Evolutionary conservation across 139 green algal species (phyloP).

Genomic region (Pycnococcus provasolii): DNA sequence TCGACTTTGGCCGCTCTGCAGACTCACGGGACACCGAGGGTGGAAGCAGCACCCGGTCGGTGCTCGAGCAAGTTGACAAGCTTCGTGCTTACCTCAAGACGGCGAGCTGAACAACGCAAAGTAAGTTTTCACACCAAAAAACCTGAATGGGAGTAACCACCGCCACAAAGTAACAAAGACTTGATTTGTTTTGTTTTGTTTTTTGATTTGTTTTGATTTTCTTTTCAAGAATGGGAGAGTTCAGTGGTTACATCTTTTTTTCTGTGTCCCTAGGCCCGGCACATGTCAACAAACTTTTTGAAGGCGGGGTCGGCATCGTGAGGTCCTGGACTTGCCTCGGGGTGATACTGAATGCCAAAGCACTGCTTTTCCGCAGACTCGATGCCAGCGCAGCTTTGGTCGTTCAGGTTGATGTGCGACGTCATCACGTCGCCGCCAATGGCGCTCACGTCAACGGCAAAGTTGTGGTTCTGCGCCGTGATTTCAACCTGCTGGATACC

Average conservation of each 20-base stretch:
- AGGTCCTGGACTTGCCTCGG: conserved; percentile 87
- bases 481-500: conserved; percentile 42
- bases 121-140: too few species aligned
- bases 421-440: conserved; percentile 78
- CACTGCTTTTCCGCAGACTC: conserved; percentile 45
- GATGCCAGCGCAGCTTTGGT: conserved; percentile 91
- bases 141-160: too few species aligned
- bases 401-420: conserved; percentile 98
- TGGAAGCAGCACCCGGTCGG: conserved; percentile 62
- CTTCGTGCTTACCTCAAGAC: conserved; percentile 44
- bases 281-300: conserved; percentile 19
- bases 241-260: too few species aligned
- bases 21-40: conserved; percentile 88
- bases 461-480: conserved; percentile 97
- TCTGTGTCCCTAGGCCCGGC: too few species aligned
- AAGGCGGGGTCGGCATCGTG: conserved; percentile 80
- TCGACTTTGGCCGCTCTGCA: conserved; percentile 68
- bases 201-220: too few species aligned
- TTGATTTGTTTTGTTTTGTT: too few species aligned
- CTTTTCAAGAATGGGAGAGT: too few species aligned
- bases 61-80: conserved; percentile 80
- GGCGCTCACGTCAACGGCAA: conserved; percentile 81
- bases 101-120: not conserved
- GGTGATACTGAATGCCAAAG: conserved; percentile 98
- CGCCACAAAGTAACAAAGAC: too few species aligned